Evolutionary conservation across 1,284 basidiomycete species (phyloP).

Genomic region (Trichosporon sp.): DNA sequence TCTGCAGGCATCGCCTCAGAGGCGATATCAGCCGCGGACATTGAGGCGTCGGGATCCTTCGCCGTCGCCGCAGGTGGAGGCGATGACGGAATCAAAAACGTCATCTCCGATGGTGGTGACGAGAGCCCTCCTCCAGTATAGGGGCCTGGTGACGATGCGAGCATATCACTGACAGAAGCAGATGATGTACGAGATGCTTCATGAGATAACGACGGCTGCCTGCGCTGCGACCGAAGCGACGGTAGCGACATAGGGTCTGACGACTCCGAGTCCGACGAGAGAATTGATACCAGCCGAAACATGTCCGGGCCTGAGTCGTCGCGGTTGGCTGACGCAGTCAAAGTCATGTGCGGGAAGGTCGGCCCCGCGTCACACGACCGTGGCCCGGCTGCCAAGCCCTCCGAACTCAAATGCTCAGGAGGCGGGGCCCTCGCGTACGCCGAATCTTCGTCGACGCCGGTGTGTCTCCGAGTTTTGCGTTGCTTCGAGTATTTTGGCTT

Average conservation of each 20-base stretch:
- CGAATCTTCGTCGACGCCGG: background rate
- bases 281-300: background rate
- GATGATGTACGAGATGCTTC: background rate
- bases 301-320: background rate
- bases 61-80: background rate
- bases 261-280: background rate
- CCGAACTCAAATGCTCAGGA: background rate
- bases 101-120: background rate
- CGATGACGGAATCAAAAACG: background rate
- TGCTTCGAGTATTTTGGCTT: background rate
- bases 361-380: background rate
- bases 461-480: background rate
- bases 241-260: background rate
- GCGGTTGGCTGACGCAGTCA: background rate
- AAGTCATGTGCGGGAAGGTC: background rate
- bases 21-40: background rate
- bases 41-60: background rate
- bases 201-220: background rate
- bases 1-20: background rate
- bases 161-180: constrained; percentile 4
- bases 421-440: background rate
- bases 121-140: background rate
- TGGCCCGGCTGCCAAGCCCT: background rate
- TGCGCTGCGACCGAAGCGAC: background rate
- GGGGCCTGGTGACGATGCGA: background rate